phyloP scores from a whole-genome alignment of 2,329 filamentous ascomycete genomes.

The Cercospora berteroae region DNA sequence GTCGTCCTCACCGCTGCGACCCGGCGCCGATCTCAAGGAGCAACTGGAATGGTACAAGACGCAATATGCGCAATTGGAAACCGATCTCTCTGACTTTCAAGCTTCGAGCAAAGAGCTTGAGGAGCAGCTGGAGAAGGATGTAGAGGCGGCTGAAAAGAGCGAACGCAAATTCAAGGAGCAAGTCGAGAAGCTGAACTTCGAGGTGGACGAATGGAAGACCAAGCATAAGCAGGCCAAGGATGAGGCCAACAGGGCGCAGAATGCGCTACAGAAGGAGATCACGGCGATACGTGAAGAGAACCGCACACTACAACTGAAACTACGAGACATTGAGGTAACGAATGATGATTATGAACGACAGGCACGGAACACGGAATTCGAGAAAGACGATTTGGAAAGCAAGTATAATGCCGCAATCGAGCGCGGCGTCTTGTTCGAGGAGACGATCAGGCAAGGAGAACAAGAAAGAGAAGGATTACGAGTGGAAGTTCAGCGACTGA shows the following conservation, averaged over 20 bases:
- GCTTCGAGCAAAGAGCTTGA: constrained; percentile 92
- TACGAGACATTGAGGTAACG: constrained; percentile 93
- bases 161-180: constrained; percentile 84
- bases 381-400: constrained; percentile 94
- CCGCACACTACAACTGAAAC: constrained; percentile 73
- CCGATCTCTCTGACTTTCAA: constrained; percentile 90
- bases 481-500: constrained; percentile 85
- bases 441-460: constrained; percentile 87
- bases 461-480: constrained; percentile 85
- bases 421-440: constrained; percentile 86
- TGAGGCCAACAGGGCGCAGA: constrained; percentile 82
- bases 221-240: constrained; percentile 95
- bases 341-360: constrained; percentile 98
- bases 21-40: constrained; percentile 57
- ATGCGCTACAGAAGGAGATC: constrained; percentile 88
- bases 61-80: constrained; percentile 89
- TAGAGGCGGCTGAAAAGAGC: constrained; percentile 91
- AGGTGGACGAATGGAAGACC: constrained; percentile 98
- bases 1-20: constrained; percentile 40
- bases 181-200: constrained; percentile 77
- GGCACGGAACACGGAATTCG: constrained; percentile 77
- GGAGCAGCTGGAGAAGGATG: constrained; percentile 90
- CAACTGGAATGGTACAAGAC: constrained; percentile 91
- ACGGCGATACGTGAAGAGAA: constrained; percentile 84
- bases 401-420: constrained; percentile 97